Evolutionary conservation across 73 alveolate genomes (phyloP).

Genomic region (Tetrahymena borealis): DNA sequence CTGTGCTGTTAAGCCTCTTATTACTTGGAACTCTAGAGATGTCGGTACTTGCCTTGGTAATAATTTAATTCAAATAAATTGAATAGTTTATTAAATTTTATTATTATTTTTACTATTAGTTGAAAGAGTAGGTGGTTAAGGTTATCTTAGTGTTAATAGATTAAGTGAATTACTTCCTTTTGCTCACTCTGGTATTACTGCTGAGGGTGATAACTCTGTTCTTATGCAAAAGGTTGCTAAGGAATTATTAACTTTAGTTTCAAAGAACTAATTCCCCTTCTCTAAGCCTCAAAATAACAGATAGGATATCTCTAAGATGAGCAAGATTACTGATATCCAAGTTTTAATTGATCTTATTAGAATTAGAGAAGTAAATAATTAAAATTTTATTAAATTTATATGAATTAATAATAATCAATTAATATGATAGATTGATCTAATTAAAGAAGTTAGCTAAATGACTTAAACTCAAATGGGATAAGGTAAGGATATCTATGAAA

Average conservation of each 20-base stretch:
- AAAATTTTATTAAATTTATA: background rate
- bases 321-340: slow-evolving; percentile 12
- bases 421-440: background rate
- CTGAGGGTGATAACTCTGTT: slow-evolving; percentile 64
- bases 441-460: background rate
- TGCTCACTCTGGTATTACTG: slow-evolving; percentile 68
- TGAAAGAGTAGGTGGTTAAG: slow-evolving; percentile 28
- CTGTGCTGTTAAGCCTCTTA: slow-evolving; percentile 56
- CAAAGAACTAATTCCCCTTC: slow-evolving; percentile 16
- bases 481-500: slow-evolving; percentile 40
- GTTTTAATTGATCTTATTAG: slow-evolving; percentile 29
- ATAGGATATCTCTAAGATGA: slow-evolving; percentile 19
- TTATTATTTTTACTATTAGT: background rate
- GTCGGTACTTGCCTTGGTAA: slow-evolving; percentile 46
- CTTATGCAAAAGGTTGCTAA: slow-evolving; percentile 55
- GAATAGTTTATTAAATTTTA: background rate
- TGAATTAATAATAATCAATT: background rate
- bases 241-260: slow-evolving; percentile 39
- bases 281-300: slow-evolving; percentile 38
- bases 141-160: slow-evolving; percentile 47
- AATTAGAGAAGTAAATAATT: slow-evolving; percentile 28
- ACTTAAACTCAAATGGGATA: slow-evolving; percentile 2
- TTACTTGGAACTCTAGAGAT: slow-evolving; percentile 49
- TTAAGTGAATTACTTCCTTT: slow-evolving; percentile 27
- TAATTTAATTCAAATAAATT: background rate